Evolutionary conservation across 805 yeast genomes (phyloP).

Genomic region (Nakazawaea wyomingensis): DNA sequence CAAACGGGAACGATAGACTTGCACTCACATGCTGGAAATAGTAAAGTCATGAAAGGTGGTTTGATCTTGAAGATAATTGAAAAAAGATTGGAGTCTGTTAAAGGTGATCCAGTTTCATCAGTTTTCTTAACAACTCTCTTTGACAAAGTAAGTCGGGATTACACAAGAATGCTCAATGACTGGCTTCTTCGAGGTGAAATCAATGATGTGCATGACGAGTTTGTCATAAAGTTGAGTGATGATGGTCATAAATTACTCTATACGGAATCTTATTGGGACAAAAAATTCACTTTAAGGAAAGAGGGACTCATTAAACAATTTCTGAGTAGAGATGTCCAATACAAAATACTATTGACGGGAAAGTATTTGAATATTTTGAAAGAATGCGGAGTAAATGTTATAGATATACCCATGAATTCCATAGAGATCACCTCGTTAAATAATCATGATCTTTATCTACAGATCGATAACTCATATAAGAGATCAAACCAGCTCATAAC

Average conservation of each 20-base stretch:
- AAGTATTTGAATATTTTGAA: slow-evolving; percentile 72
- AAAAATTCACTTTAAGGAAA: slow-evolving; percentile 64
- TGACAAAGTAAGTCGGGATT: slow-evolving; percentile 54
- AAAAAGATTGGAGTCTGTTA: slow-evolving; percentile 44
- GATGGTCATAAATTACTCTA: slow-evolving; percentile 16
- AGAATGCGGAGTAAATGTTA: slow-evolving; percentile 45
- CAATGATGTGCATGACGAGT: slow-evolving; percentile 78
- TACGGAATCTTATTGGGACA: slow-evolving; percentile 65
- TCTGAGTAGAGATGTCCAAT: slow-evolving; percentile 44
- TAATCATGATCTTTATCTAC: slow-evolving; percentile 39
- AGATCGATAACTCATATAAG: slow-evolving; percentile 54
- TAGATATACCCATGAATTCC: slow-evolving; percentile 8
- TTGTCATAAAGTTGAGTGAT: slow-evolving; percentile 52
- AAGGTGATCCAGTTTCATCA: slow-evolving; percentile 60
- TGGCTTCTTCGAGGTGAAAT: slow-evolving; percentile 78
- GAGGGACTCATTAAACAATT: slow-evolving; percentile 75
- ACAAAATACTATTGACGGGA: slow-evolving; percentile 74
- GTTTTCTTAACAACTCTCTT: slow-evolving; percentile 50
- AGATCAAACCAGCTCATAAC: slow-evolving; percentile 63
- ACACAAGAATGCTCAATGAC: slow-evolving; percentile 60
- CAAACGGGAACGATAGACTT: slow-evolving; percentile 44
- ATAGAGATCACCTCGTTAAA: slow-evolving; percentile 26
- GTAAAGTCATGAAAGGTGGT: slow-evolving; percentile 73
- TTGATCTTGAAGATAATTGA: slow-evolving; percentile 60
- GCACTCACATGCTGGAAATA: slow-evolving; percentile 45